Base-by-base conservation (phyloP, 148 eudicot genomes). In the Amaranthus hypochondriacus region DNA sequence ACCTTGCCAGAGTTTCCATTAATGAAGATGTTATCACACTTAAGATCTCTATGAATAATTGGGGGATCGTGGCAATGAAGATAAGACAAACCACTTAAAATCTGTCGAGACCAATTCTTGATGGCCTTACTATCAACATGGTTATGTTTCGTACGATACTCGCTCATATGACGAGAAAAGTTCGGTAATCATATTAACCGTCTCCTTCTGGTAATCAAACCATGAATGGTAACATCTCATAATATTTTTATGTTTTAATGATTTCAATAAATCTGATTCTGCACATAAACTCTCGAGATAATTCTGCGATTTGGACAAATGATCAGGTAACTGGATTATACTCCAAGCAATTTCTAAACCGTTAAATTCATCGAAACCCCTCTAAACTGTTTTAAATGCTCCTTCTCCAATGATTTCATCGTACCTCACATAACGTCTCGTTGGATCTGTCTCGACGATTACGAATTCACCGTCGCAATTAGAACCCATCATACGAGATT, bases 301-400 rank as follows among this genome's bases (percentile, higher is more conserved):
- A 11, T 81, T 64, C 6, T 46, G 51, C 2, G 72, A 68, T 46
- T 58, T 48, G 9, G 77, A 48, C 5, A 69, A 43, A 3, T 81
- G 74, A 5, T 73, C 74, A n/a, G 77, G 46, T 3, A 81, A 48
- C 46, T 47, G 55, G n/a, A 80, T 70, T 56, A 73, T 75, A 62
- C 70, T 80, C 83, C 83, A 83, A 47, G 86, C 86, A 47, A 83
- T 83, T 28, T 83, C 86, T 46, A 70, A 73, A n/a, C 86, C 86
- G 48, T 77, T 51, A 42, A 70, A 62, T 67, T 74, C 83, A 57
- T 80, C 83, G 56, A 83, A 83, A 3, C 79, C 86, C 59, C 77
- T 83, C 47, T 83, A 83, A 44, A 78, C 76, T 3, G 68, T 73
- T 57, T 78, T 68, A 13, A 14, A 46, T 46, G 81, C 60, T 9